Percentiles rank a stretch among this genome's conserved stretches.
Evolutionary conservation across 1,139 yeast genomes (phyloP).

Genomic region (Entelexis paramagnoliae): DNA sequence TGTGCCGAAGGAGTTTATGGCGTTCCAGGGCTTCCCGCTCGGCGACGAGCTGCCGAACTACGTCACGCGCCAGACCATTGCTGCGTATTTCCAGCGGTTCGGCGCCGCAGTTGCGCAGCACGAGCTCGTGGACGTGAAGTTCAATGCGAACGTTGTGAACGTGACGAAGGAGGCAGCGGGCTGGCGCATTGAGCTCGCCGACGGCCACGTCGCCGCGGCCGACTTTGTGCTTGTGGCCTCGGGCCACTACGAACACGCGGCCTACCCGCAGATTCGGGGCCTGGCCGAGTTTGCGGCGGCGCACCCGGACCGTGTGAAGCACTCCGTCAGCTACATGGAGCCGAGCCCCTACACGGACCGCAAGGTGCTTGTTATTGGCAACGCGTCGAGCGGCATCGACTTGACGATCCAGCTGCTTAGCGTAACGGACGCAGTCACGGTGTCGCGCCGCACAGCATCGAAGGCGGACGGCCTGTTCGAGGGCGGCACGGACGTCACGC

Average conservation of each 20-base stretch:
- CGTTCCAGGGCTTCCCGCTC: slow-evolving; percentile 40
- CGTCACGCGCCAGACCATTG: slow-evolving; percentile 43
- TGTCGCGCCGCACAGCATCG: slow-evolving; percentile 17
- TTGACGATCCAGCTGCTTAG: slow-evolving; percentile 41
- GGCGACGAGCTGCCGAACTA: slow-evolving; percentile 38
- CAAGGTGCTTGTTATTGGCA: slow-evolving; percentile 49
- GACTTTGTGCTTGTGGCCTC: slow-evolving; percentile 50
- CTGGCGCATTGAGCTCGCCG: neutral
- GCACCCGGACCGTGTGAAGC: slow-evolving; percentile 29
- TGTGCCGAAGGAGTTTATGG: slow-evolving; percentile 50
- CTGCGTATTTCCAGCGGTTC: slow-evolving; percentile 41
- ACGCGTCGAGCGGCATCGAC: slow-evolving; percentile 53
- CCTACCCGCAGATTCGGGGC: slow-evolving; percentile 46
- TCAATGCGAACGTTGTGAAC: slow-evolving; percentile 25
- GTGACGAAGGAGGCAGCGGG: neutral
- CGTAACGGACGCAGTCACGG: slow-evolving; percentile 11
- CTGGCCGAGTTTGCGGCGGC: slow-evolving; percentile 1
- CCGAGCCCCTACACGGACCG: slow-evolving; percentile 16
- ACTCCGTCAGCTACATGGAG: slow-evolving; percentile 15
- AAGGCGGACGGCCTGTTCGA: slow-evolving; percentile 23
- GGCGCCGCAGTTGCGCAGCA: slow-evolving; percentile 32
- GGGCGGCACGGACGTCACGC: slow-evolving; percentile 31
- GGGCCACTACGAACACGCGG: slow-evolving; percentile 51
- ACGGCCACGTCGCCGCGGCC: slow-evolving; percentile 24
- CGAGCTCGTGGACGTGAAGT: slow-evolving; percentile 29